A percentile compares a stretch with the other conserved stretches of the same genome.
These are phyloP conservation scores for Didymellaceae sp. DNA, from an alignment of 2,329 filamentous ascomycete genomes.

Conservation along the genomic window DNA sequence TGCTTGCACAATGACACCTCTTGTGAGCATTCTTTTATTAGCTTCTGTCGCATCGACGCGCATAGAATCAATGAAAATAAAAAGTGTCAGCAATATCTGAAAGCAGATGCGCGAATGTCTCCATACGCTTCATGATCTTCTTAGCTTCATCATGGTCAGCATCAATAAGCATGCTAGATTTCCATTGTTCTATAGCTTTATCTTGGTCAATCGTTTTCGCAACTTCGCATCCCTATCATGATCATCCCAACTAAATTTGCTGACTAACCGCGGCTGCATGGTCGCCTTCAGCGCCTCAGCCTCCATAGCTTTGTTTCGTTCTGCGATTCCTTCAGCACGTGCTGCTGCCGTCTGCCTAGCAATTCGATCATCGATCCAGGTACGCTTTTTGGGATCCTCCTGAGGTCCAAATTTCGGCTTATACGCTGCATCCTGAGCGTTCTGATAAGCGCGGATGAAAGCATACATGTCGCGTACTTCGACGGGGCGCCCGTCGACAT, in stretches of 20 bases:
- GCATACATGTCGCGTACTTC: neutral
- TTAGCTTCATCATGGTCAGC: no score
- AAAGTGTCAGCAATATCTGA: no score
- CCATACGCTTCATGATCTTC: no score
- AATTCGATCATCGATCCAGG: neutral
- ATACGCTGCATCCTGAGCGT: neutral
- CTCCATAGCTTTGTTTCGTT: no score
- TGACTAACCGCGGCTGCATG: neutral
- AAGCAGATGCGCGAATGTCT: neutral
- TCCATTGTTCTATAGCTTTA: neutral
- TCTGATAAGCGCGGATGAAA: neutral
- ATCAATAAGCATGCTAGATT: no score
- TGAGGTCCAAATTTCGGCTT: neutral
- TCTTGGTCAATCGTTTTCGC: neutral
- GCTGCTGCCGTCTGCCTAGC: neutral
- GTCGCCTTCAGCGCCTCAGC: neutral
- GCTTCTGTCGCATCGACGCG: neutral
- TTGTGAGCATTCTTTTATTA: neutral
- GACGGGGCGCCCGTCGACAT: conserved; percentile 3
- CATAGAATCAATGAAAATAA: no score
- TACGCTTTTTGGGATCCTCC: neutral
- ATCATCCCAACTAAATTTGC: conserved; percentile 8
- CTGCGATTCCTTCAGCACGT: neutral
- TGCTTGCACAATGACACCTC: neutral
- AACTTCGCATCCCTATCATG: neutral